A percentile compares a stretch with the other conserved stretches of the same genome.
These are phyloP conservation scores for Fistulinella cinereoalba DNA, from an alignment of 1,284 basidiomycete genomes.

Conservation along the genomic window DNA sequence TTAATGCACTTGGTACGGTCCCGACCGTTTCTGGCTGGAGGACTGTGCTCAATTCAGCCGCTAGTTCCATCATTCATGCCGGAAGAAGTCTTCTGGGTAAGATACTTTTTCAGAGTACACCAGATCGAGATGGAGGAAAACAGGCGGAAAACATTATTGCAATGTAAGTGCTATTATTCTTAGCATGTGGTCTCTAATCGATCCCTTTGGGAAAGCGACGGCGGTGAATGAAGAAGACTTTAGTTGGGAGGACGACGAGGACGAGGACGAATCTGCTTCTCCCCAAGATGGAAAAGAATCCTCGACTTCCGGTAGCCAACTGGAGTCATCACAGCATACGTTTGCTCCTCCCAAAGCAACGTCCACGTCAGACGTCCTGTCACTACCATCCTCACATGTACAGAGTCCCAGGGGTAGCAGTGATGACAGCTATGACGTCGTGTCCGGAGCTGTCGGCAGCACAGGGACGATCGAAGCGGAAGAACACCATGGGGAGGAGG, in stretches of 20 bases:
- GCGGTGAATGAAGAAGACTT: constrained; percentile 71
- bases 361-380: constrained; percentile 18
- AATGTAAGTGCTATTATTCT: constrained; percentile 48
- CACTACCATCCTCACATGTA: constrained; percentile 32
- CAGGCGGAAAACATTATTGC: constrained; percentile 75
- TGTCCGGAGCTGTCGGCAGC: constrained; percentile 48
- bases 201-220: constrained; percentile 41
- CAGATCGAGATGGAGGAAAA: constrained; percentile 84
- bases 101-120: constrained; percentile 88
- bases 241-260: constrained; percentile 79
- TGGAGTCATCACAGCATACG: constrained; percentile 29
- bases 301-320: constrained; percentile 6
- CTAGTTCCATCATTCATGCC: constrained; percentile 72
- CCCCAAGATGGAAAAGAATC: constrained; percentile 13
- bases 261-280: constrained; percentile 43
- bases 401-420: constrained; percentile 60
- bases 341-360: constrained; percentile 29
- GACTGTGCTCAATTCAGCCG: constrained; percentile 2
- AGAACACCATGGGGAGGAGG: constrained; percentile 35
- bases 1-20: constrained; percentile 59
- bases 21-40: constrained; percentile 1
- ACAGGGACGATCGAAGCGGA: constrained; percentile 29
- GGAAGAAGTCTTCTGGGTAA: constrained; percentile 79
- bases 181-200: constrained; percentile 6
- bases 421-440: constrained; percentile 72